These are phyloP conservation scores for Tetrahymena malaccensis DNA, from an alignment of 73 alveolate genomes.

Conservation along the genomic window DNA sequence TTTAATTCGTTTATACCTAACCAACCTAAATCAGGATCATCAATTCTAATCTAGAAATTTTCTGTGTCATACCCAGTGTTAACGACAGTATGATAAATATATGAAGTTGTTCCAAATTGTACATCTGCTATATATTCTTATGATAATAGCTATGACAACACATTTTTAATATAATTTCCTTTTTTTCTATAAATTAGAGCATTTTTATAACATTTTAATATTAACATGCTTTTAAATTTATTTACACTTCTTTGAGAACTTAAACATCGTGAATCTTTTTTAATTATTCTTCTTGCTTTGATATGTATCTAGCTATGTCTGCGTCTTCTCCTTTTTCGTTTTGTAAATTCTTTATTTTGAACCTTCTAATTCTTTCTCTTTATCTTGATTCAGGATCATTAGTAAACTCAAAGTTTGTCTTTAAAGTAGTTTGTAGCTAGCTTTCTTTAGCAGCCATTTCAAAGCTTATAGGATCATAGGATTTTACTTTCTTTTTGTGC, in stretches of 20 bases:
- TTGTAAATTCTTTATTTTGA: neutral
- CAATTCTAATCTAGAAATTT: neutral
- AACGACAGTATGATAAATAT: neutral
- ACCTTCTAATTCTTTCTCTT: neutral
- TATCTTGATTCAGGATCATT: neutral
- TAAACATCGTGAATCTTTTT: neutral
- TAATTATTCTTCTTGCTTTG: neutral
- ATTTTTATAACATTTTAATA: no score
- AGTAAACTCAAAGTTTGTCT: neutral
- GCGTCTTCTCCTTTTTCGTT: neutral
- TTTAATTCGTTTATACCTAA: neutral
- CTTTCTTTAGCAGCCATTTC: neutral
- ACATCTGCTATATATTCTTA: neutral
- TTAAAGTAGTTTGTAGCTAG: neutral
- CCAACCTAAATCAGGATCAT: neutral
- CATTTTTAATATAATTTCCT: neutral
- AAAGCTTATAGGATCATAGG: neutral
- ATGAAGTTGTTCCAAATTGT: neutral
- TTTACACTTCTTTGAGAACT: neutral
- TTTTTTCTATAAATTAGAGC: neutral
- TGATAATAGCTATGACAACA: neutral
- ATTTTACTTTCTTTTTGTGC: neutral
- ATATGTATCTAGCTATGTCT: neutral
- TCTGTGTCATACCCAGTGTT: neutral
- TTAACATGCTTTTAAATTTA: no score